phyloP scores from a whole-genome alignment of 108 stramenopile species.

The Poteriospumella lacustris region DNA sequence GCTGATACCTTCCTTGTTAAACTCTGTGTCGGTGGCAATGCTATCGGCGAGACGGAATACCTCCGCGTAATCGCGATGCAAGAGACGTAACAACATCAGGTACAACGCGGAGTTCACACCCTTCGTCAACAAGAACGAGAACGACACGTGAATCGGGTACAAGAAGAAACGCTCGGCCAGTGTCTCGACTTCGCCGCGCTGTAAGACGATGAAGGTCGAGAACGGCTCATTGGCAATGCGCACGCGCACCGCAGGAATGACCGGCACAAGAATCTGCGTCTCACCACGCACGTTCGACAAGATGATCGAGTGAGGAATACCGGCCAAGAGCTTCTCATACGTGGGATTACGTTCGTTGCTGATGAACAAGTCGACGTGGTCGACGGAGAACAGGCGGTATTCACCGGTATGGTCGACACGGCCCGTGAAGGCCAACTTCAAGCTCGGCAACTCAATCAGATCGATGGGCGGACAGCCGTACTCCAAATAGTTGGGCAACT shows the following conservation, averaged over 20 bases:
- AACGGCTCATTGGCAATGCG: constrained; percentile 32
- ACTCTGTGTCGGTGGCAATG: constrained; percentile 31
- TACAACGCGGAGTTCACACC: constrained; percentile 37
- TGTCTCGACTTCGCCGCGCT: background rate
- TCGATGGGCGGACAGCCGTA: constrained; percentile 32
- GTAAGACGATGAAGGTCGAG: constrained; percentile 28
- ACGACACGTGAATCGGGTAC: constrained; percentile 41
- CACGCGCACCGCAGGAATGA: constrained; percentile 26
- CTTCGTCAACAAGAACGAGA: constrained; percentile 26
- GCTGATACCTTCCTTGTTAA: constrained; percentile 15
- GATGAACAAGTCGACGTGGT: constrained; percentile 31
- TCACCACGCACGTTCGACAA: constrained; percentile 38
- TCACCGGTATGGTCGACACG: constrained; percentile 19
- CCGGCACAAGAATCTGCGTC: constrained; percentile 37
- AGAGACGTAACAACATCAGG: constrained; percentile 38
- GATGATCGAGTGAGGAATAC: constrained; percentile 36
- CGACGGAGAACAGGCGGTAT: constrained; percentile 31
- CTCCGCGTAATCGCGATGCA: constrained; percentile 37
- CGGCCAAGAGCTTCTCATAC: constrained; percentile 29
- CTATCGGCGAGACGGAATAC: constrained; percentile 35
- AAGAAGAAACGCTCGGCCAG: constrained; percentile 35
- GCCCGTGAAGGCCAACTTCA: constrained; percentile 35
- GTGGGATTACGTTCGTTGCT: constrained; percentile 30
- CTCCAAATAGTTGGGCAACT: background rate
- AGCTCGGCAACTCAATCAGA: constrained; percentile 35